Evolutionary conservation across 441 rosid species (phyloP).

Genomic region (Theobroma grandiflorum): DNA sequence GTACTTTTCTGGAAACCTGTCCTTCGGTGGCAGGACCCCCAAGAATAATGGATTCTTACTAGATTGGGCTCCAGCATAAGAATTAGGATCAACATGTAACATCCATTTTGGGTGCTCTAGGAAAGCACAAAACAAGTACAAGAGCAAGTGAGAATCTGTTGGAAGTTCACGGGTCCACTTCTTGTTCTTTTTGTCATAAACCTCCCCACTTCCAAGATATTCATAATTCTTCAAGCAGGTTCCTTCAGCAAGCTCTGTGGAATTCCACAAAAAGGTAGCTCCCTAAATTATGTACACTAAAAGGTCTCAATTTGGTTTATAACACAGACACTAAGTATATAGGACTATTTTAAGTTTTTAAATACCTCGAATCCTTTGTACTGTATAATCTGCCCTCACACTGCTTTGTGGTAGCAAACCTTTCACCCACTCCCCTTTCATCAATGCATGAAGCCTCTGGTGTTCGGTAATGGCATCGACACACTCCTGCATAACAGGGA

Average conservation of each 20-base stretch:
- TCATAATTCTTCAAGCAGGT: constrained; percentile 94
- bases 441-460: constrained; percentile 83
- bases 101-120: constrained; percentile 98
- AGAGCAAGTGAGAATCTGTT: constrained; percentile 86
- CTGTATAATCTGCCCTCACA: constrained; percentile 75
- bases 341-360: neutral
- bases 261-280: constrained; percentile 29
- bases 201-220: constrained; percentile 71
- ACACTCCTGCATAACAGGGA: constrained; percentile 82
- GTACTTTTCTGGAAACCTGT: constrained; percentile 93
- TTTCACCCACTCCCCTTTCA: constrained; percentile 97
- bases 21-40: constrained; percentile 88
- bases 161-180: constrained; percentile 86
- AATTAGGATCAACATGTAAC: constrained; percentile 93
- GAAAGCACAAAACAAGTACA: constrained; percentile 91
- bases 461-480: constrained; percentile 91
- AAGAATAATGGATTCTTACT: constrained; percentile 87
- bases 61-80: constrained; percentile 82
- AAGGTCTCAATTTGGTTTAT: neutral
- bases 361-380: constrained; percentile 79
- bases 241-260: constrained; percentile 90
- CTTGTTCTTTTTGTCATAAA: constrained; percentile 69
- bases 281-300: neutral
- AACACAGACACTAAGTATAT: neutral
- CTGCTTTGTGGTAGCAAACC: constrained; percentile 84